Evolutionary conservation across 2,329 filamentous ascomycete species (phyloP).

Genomic region (Phyllosticta capitalensis): DNA sequence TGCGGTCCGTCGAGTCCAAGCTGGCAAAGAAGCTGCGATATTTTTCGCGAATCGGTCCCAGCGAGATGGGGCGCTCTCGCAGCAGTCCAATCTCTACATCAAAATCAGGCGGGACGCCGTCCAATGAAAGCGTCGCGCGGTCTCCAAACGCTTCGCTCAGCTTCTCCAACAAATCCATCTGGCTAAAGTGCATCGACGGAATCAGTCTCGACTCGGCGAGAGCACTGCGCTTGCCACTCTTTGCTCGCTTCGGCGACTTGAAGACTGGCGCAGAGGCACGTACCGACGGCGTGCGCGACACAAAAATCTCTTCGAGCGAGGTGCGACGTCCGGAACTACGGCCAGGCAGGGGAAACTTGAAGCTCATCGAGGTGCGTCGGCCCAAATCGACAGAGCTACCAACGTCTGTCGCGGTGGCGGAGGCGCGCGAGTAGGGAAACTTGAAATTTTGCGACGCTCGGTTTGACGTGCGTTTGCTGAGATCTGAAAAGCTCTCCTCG

Average conservation of each 20-base stretch:
- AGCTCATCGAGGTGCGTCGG: slow-evolving; percentile 1
- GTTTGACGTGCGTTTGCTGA: slow-evolving; percentile 14
- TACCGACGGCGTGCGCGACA: background rate
- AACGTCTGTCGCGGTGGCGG: background rate
- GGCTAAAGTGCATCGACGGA: slow-evolving; percentile 40
- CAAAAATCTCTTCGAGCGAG: slow-evolving; percentile 3
- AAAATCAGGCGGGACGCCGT: slow-evolving; percentile 18
- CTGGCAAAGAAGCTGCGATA: slow-evolving; percentile 38
- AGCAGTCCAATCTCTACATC: background rate
- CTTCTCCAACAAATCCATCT: slow-evolving; percentile 36
- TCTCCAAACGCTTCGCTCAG: slow-evolving; percentile 34
- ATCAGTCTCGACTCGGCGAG: slow-evolving; percentile 27
- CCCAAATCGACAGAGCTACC: background rate
- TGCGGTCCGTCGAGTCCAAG: slow-evolving; percentile 25
- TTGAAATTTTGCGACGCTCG: slow-evolving; percentile 28
- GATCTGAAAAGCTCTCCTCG: slow-evolving; percentile 24
- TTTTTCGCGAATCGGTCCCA: slow-evolving; percentile 31
- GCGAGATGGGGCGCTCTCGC: slow-evolving; percentile 14
- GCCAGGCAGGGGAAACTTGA: slow-evolving; percentile 16
- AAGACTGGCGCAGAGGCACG: slow-evolving; percentile 2
- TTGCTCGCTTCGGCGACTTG: background rate
- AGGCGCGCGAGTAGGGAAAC: slow-evolving; percentile 14
- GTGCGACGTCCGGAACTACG: background rate
- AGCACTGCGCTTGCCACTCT: background rate
- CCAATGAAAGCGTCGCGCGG: slow-evolving; percentile 14